These are phyloP conservation scores for Ustilago xerochloae DNA, from an alignment of 1,284 basidiomycete genomes.

Conservation along the genomic window DNA sequence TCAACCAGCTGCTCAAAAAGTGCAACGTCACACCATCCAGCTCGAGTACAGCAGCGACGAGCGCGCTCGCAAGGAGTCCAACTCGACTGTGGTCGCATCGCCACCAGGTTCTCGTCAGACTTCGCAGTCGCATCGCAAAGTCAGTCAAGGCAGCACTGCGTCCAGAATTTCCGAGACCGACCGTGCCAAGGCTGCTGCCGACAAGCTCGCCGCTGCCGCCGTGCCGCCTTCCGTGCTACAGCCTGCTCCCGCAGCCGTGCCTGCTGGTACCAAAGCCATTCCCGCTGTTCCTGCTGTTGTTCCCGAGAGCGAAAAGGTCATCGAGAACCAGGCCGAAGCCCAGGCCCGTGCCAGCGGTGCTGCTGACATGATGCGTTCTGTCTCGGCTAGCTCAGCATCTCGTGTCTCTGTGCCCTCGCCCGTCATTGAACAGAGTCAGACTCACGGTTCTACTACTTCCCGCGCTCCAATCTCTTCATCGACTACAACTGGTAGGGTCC, in stretches of 20 bases:
- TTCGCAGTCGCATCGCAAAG: slow-evolving; percentile 31
- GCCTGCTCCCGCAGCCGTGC: slow-evolving; percentile 24
- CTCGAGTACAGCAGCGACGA: slow-evolving; percentile 58
- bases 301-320: slow-evolving; percentile 32
- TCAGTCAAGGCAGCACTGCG: slow-evolving; percentile 34
- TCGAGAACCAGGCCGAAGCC: slow-evolving; percentile 13
- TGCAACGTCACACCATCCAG: slow-evolving; percentile 64
- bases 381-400: slow-evolving; percentile 33
- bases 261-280: background rate
- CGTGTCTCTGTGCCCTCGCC: slow-evolving; percentile 37
- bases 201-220: slow-evolving; percentile 42
- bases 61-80: slow-evolving; percentile 31
- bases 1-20: slow-evolving; percentile 50
- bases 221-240: slow-evolving; percentile 36
- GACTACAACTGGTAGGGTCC: slow-evolving; percentile 6
- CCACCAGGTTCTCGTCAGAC: slow-evolving; percentile 28
- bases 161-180: slow-evolving; percentile 21
- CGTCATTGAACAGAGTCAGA: slow-evolving; percentile 33
- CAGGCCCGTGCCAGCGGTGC: background rate
- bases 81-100: slow-evolving; percentile 9
- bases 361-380: slow-evolving; percentile 42
- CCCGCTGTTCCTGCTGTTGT: slow-evolving; percentile 23
- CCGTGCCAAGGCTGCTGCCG: slow-evolving; percentile 27
- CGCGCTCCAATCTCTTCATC: slow-evolving; percentile 3
- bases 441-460: background rate